phyloP scores from a whole-genome alignment of 331 rosid genomes.

The Telfairia occidentalis region DNA sequence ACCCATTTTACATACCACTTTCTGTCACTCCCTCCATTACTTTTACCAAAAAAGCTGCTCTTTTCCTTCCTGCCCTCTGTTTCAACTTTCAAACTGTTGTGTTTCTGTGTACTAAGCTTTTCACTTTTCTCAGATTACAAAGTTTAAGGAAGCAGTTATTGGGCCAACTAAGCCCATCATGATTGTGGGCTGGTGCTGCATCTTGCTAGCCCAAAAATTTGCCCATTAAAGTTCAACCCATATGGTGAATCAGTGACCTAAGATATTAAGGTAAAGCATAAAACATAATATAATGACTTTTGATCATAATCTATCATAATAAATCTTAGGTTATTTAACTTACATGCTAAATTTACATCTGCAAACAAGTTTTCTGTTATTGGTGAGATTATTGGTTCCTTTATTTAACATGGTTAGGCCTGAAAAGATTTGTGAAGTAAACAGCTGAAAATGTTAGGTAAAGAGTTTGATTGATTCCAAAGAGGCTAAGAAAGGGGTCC shows the following conservation, averaged over 20 bases:
- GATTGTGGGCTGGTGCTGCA: neutral
- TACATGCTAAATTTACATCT: too few species aligned
- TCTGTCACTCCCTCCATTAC: neutral
- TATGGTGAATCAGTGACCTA: neutral
- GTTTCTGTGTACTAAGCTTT: neutral
- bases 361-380: neutral
- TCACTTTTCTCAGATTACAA: neutral
- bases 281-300: too few species aligned
- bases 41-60: neutral
- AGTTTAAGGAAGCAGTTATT: neutral
- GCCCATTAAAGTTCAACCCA: neutral
- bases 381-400: neutral
- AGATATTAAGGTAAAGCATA: too few species aligned
- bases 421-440: neutral
- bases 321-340: too few species aligned
- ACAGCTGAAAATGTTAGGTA: constrained; percentile 1
- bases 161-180: neutral
- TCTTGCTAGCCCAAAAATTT: neutral
- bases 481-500: neutral
- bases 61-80: neutral
- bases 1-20: neutral
- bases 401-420: neutral
- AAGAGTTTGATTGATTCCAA: neutral
- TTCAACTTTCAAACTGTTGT: neutral
- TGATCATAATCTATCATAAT: too few species aligned